Evolutionary conservation across 129 eudicot genomes (phyloP).

Genomic region (Smallanthus sonchifolius): DNA sequence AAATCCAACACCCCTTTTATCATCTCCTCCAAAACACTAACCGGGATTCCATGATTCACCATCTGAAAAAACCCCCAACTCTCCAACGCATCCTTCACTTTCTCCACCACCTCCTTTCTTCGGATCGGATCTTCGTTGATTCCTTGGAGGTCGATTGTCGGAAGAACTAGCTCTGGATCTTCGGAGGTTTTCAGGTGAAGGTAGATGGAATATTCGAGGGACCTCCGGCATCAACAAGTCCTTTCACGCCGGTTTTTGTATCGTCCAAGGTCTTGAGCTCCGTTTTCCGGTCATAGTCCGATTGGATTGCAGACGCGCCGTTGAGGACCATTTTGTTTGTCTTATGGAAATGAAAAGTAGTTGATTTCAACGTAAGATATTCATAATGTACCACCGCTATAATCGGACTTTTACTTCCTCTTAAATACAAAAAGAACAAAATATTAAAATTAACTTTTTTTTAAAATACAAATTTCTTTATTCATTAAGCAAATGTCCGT

Average conservation of each 20-base stretch:
- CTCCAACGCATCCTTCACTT: slow-evolving; percentile 32
- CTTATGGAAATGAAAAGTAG: background rate
- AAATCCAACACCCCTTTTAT: slow-evolving; percentile 28
- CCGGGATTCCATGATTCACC: slow-evolving; percentile 52
- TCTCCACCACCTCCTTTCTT: slow-evolving; percentile 21
- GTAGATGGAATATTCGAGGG: slow-evolving; percentile 39
- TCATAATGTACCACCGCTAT: no score
- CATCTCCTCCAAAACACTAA: slow-evolving; percentile 33
- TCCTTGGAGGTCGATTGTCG: slow-evolving; percentile 35
- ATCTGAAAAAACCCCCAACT: slow-evolving; percentile 48
- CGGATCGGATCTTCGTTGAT: background rate
- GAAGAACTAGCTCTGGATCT: slow-evolving; percentile 19
- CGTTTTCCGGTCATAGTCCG: slow-evolving; percentile 24
- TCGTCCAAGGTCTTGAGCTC: slow-evolving; percentile 47
- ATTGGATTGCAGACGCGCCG: background rate
- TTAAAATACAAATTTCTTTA: no score
- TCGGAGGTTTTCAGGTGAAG: slow-evolving; percentile 11
- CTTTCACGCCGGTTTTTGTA: slow-evolving; percentile 58
- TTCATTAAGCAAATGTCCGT: no score
- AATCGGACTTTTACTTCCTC: no score
- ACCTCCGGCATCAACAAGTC: slow-evolving; percentile 58
- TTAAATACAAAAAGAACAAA: no score
- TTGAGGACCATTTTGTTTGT: background rate
- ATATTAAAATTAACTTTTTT: no score
- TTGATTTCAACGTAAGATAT: no score